Evolutionary conservation across 2,329 filamentous ascomycete species (phyloP).

Genomic region (Pseudonectria foliicola): DNA sequence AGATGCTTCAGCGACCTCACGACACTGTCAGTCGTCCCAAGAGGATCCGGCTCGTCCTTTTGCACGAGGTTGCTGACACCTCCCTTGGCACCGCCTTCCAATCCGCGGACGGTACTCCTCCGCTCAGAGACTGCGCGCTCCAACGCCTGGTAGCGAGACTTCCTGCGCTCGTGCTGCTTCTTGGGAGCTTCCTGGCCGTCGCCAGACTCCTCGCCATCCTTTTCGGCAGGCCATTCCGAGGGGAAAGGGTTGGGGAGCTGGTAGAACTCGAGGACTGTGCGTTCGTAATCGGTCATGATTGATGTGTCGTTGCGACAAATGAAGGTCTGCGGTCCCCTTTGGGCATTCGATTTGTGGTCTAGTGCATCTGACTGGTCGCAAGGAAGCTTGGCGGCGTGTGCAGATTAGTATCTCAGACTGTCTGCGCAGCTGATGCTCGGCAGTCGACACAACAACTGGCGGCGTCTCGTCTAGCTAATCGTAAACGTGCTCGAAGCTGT

Average conservation of each 20-base stretch:
- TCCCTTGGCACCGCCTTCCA: conserved; percentile 53
- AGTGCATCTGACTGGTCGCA: conserved; percentile 4
- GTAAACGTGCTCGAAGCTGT: too few relatives aligned
- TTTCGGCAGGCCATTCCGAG: conserved; percentile 77
- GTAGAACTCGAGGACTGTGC: conserved; percentile 81
- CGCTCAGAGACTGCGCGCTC: conserved; percentile 66
- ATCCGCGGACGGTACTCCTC: conserved; percentile 58
- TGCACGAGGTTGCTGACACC: conserved; percentile 73
- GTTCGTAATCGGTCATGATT: conserved; percentile 63
- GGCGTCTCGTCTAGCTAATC: too few relatives aligned
- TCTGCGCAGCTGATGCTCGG: too few relatives aligned
- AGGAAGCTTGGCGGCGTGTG: too few relatives aligned
- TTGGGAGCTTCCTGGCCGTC: conserved; percentile 44
- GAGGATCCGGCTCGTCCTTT: conserved; percentile 84
- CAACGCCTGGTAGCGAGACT: conserved; percentile 78
- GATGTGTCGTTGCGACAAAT: neutral
- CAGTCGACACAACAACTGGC: too few relatives aligned
- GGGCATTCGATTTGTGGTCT: too few relatives aligned
- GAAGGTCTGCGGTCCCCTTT: too few relatives aligned
- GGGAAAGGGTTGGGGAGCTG: conserved; percentile 74
- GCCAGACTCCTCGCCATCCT: conserved; percentile 62
- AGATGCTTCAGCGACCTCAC: conserved; percentile 69
- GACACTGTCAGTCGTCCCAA: conserved; percentile 84
- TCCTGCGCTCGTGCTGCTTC: conserved; percentile 50
- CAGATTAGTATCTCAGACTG: too few relatives aligned